A percentile compares a stretch with the other conserved stretches of the same genome.
These are phyloP conservation scores for Pythium plurisporium DNA, from an alignment of 352 stramenopile genomes.

Conservation along the genomic window DNA sequence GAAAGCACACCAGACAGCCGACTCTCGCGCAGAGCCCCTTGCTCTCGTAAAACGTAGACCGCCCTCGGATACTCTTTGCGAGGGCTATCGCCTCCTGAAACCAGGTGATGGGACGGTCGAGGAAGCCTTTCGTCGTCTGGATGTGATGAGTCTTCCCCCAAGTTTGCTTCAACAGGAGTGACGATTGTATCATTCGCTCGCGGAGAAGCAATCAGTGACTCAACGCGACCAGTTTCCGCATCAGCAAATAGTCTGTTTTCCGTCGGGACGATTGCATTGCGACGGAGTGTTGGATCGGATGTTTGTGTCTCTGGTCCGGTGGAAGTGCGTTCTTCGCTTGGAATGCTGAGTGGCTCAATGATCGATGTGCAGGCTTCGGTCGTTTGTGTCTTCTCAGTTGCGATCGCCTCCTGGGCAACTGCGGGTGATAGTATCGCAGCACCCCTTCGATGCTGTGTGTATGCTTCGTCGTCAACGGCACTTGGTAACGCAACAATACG, in stretches of 20 bases:
- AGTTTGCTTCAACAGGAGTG: background rate
- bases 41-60: no score
- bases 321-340: no score
- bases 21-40: background rate
- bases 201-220: background rate
- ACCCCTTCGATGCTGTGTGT: background rate
- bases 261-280: background rate
- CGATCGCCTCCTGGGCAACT: background rate
- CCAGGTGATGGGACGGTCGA: no score
- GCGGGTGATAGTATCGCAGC: background rate
- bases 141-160: background rate
- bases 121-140: background rate
- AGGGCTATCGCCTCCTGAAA: no score
- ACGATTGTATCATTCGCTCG: slow-evolving; percentile 4
- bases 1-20: background rate
- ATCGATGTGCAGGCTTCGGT: background rate
- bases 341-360: no score
- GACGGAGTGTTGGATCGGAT: background rate
- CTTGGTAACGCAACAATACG: background rate
- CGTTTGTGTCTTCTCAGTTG: background rate
- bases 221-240: background rate
- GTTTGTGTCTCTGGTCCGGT: no score
- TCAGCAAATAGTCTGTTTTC: slow-evolving; percentile 18
- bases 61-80: no score
- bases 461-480: background rate